phyloP scores from a whole-genome alignment of 306 rosid species.

The Prinsepia uniflora region DNA sequence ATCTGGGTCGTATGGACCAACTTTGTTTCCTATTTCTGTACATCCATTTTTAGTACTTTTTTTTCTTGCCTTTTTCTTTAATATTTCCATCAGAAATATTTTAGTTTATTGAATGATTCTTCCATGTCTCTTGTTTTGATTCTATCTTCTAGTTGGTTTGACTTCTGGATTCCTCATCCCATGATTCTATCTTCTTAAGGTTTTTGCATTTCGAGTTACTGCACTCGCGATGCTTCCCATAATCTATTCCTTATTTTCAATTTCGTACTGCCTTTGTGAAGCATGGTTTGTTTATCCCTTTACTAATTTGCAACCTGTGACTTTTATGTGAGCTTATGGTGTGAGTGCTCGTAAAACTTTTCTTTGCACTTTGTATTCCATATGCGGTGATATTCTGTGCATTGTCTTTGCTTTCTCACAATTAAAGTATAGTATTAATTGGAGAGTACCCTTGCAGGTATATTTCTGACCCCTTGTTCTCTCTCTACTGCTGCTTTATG shows the following conservation, averaged over 20 bases:
- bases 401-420: neutral
- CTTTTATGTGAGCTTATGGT: neutral
- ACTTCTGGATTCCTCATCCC: neutral
- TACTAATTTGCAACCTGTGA: neutral
- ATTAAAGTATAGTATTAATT: no score
- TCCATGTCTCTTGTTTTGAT: constrained; percentile 10
- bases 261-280: neutral
- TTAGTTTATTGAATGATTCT: neutral
- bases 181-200: neutral
- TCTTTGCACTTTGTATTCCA: neutral
- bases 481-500: no score
- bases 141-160: constrained; percentile 3
- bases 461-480: no score
- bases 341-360: neutral
- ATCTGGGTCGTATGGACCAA: neutral
- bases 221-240: neutral
- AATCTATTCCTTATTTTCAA: neutral
- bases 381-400: neutral
- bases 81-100: neutral
- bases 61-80: neutral
- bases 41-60: neutral
- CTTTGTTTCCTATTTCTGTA: neutral
- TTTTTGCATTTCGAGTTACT: neutral
- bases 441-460: no score
- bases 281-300: neutral